These are phyloP conservation scores for Pyronema omphalodes DNA, from an alignment of 495 filamentous ascomycete genomes.

Conservation along the genomic window DNA sequence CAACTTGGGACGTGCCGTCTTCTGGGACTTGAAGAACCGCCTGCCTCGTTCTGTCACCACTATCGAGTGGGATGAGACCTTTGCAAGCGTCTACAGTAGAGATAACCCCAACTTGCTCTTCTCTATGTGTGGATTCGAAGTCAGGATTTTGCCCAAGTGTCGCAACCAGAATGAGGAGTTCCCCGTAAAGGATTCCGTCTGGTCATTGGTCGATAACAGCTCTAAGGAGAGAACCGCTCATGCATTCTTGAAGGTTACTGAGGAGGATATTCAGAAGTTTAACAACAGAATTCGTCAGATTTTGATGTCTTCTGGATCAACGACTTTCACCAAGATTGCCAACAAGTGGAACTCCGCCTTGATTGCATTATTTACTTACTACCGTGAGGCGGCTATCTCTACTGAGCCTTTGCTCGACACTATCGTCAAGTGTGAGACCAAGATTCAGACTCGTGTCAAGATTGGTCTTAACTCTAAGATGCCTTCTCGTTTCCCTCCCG, in stretches of 20 bases:
- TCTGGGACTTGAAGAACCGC: slow-evolving; percentile 98
- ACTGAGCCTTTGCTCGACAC: slow-evolving; percentile 92
- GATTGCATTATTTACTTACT: slow-evolving; percentile 98
- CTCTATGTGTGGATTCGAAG: slow-evolving; percentile 97
- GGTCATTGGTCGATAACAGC: slow-evolving; percentile 89
- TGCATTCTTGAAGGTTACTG: slow-evolving; percentile 94
- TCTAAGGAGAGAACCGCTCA: slow-evolving; percentile 95
- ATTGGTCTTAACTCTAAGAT: slow-evolving; percentile 99
- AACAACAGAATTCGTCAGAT: slow-evolving; percentile 98
- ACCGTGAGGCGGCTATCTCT: slow-evolving; percentile 93
- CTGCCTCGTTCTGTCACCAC: slow-evolving; percentile 88
- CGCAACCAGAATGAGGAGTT: slow-evolving; percentile 94
- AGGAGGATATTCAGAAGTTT: slow-evolving; percentile 97
- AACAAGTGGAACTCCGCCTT: slow-evolving; percentile 99
- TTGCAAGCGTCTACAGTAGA: slow-evolving; percentile 95
- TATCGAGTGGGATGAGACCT: slow-evolving; percentile 98
- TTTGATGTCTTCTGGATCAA: slow-evolving; percentile 95
- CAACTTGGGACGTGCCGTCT: slow-evolving; percentile 91
- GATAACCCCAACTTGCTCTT: slow-evolving; percentile 96
- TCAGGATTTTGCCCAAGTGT: slow-evolving; percentile 88
- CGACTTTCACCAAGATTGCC: slow-evolving; percentile 98
- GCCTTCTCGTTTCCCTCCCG: slow-evolving; percentile 96
- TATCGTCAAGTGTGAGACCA: slow-evolving; percentile 98
- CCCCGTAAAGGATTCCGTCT: slow-evolving; percentile 90
- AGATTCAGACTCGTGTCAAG: slow-evolving; percentile 98